Evolutionary conservation across 2,329 filamentous ascomycete species (phyloP).

Genomic region (Rachicladosporium sp.): DNA sequence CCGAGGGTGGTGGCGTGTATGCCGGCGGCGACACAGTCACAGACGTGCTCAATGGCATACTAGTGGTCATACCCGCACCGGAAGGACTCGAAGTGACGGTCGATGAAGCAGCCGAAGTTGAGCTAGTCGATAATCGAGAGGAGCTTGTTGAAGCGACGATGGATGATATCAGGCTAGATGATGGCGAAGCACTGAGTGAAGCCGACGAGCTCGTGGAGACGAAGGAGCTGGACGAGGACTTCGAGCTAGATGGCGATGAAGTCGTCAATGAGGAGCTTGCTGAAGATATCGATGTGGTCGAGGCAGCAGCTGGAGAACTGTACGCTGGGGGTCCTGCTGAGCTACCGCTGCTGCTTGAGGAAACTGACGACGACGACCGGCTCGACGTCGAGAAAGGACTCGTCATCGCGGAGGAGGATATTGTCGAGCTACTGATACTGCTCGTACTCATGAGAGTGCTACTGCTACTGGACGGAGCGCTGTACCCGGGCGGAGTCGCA

Average conservation of each 20-base stretch:
- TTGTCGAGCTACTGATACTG: too few relatives aligned
- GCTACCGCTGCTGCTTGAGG: too few relatives aligned
- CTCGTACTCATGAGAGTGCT: too few relatives aligned
- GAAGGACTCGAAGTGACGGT: neutral
- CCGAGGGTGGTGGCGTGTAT: neutral
- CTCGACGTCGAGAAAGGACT: too few relatives aligned
- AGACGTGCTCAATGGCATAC: neutral
- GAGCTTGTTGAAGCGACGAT: neutral
- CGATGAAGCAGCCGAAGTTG: neutral
- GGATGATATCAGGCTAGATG: neutral
- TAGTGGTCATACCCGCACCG: neutral
- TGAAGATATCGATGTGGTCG: neutral
- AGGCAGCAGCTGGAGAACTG: neutral
- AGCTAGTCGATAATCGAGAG: neutral
- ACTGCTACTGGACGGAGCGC: neutral
- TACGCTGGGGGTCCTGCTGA: neutral
- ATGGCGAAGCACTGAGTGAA: neutral
- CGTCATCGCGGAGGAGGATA: too few relatives aligned
- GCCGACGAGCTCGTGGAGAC: conserved; percentile 1
- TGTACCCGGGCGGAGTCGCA: neutral
- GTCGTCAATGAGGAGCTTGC: neutral
- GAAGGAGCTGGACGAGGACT: conserved; percentile 3
- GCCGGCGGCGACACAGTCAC: neutral
- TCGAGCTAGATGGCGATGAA: neutral
- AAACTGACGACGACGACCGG: too few relatives aligned